These are phyloP conservation scores for Fusarium sp. DNA, from an alignment of 2,329 filamentous ascomycete species.

Conservation along the genomic window DNA sequence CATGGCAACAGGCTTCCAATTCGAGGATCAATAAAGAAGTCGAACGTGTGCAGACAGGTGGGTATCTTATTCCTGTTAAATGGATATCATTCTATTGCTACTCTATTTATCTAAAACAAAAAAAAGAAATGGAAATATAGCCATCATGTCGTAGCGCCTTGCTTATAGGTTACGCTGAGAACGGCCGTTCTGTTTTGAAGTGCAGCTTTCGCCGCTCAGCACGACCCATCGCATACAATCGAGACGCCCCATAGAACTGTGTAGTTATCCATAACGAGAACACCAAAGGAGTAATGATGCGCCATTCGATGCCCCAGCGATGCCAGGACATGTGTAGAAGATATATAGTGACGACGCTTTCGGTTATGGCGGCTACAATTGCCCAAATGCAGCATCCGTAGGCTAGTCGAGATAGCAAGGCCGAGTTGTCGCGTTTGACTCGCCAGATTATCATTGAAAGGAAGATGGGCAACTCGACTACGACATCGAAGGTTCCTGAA, in stretches of 20 bases:
- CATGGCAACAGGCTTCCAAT: too few relatives aligned
- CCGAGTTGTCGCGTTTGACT: constrained; percentile 2
- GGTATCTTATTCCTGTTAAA: too few relatives aligned
- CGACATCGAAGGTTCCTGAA: constrained; percentile 11
- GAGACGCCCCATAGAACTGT: constrained; percentile 18
- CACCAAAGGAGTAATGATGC: not conserved
- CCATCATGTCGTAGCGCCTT: fast-evolving
- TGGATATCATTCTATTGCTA: not conserved
- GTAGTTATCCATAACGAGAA: constrained; percentile 21
- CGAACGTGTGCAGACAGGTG: too few relatives aligned
- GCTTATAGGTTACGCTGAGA: not conserved
- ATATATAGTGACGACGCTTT: constrained; percentile 15
- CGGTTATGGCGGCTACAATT: not conserved
- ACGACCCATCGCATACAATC: constrained; percentile 16
- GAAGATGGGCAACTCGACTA: constrained; percentile 25
- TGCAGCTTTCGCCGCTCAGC: constrained; percentile 1
- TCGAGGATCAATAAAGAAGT: too few relatives aligned
- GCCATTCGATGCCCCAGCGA: constrained; percentile 9
- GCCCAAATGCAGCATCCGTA: constrained; percentile 20
- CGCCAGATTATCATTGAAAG: constrained; percentile 19
- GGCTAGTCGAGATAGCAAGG: constrained; percentile 1
- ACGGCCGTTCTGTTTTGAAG: not conserved
- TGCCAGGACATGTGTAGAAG: constrained; percentile 13
- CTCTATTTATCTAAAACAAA: not conserved
- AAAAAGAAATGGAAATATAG: not conserved